Evolutionary conservation across 805 yeast species (phyloP).

Genomic region (Ogataea ramenticola): DNA sequence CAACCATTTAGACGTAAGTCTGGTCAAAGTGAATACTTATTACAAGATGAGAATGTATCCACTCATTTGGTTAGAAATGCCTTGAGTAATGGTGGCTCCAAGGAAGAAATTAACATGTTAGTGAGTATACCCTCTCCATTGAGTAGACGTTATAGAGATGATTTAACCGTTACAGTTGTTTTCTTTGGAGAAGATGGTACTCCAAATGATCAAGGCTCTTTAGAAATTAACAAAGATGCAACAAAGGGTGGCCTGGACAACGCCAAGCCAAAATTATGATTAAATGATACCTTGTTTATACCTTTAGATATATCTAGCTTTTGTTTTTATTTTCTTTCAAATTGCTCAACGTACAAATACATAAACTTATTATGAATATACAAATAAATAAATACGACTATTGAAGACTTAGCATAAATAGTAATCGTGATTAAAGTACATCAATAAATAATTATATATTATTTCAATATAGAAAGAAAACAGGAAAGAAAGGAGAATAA

Average conservation of each 20-base stretch:
- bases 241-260: slow-evolving; percentile 46
- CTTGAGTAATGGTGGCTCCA: slow-evolving; percentile 74
- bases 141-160: slow-evolving; percentile 90
- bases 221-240: slow-evolving; percentile 50
- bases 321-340: no score
- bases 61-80: slow-evolving; percentile 95
- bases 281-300: no score
- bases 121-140: slow-evolving; percentile 88
- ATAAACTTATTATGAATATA: no score
- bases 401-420: slow-evolving; percentile 24
- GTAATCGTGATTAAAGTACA: slow-evolving; percentile 21
- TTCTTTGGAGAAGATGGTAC: slow-evolving; percentile 66
- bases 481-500: not conserved
- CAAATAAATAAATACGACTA: slow-evolving; percentile 16
- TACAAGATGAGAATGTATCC: slow-evolving; percentile 83
- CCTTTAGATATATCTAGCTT: no score
- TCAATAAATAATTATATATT: slow-evolving; percentile 21
- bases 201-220: slow-evolving; percentile 37
- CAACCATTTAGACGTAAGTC: slow-evolving; percentile 60
- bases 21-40: slow-evolving; percentile 33
- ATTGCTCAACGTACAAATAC: no score
- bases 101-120: slow-evolving; percentile 81
- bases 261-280: slow-evolving; percentile 37
- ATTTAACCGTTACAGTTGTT: slow-evolving; percentile 90
- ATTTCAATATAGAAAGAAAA: not conserved